Evolutionary conservation across 2,329 filamentous ascomycete genomes (phyloP), one percentile per base, ranked within the genome.

Genomic region (Mycogone perniciosa): DNA sequence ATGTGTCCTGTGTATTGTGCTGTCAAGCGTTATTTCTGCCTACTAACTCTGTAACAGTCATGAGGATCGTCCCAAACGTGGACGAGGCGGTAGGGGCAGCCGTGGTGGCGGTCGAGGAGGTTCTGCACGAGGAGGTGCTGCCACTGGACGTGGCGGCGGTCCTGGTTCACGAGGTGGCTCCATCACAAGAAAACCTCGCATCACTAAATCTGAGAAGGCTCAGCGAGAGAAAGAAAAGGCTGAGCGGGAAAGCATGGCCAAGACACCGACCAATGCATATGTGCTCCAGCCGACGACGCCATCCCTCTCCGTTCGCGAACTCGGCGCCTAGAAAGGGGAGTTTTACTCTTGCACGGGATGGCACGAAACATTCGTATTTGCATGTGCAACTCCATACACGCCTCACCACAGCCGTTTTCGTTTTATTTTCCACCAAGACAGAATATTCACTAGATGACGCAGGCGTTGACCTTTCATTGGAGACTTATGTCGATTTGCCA

Each of bases 151-250:
- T 44, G 74, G 69, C 26, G 75, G 75, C 33, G 76, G 76, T 5
- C 82, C 85, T 7, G 85, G 86, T n/a, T 88, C 88, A 34, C 80
- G 89, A 39, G 88, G 88, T 46, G 87, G 88, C 41, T 76, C 80
- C 8, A 84, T 85, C 1, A 81, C 85, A 20, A 79, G 90, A 59
- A 95, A 95, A 67, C 88, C 89, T 46, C 84, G 91, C 39, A 85
- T 89, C 58, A 93, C 87, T 37, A 96, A 96, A 66, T 86, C 88
- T 35, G 87, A 92, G 64, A 88, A 89, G 60, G 85, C 87, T 54
- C 81, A 85, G 62, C 83, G 89, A 68, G 89, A 95, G 61, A 80
- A 81, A 41, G 89, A 95, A 67, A 93, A 93, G 71, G 76, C 84
- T 6, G 86, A 90, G 57, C 77, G 86, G 39, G 87, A 91, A 66